Base-by-base conservation (phyloP, 345 rosid genomes). In the Capsella bursapastoris region DNA sequence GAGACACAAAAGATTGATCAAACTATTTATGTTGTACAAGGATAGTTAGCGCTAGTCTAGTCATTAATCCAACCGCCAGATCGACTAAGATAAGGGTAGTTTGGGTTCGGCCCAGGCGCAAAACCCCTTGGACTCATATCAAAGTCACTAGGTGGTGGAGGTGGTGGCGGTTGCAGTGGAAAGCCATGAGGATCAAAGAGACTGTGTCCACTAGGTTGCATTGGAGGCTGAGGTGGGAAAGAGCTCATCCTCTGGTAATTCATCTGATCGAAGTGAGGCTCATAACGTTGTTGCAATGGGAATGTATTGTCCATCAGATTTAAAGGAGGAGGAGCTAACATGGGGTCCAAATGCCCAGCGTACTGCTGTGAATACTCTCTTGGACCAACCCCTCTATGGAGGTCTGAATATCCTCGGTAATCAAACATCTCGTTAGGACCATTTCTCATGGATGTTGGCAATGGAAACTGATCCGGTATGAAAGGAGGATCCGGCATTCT, bases 61-160 rank as follows among this genome's bases (percentile, higher is more conserved):
- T 89, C 92, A 35, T 89, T 63, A 64, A 89, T 82, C 96, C 98
- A 91, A 34, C 97, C 96, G 4, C 84, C 76, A 57, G 72, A 71
- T 64, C 79, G 29, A 43, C 80, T 75, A 0, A 82, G 12, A 32
- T 72, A 83, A 2, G 80, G 65, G 25, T 60, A 59, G 47, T 70
- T 71, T 55, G 87, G 86, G 73, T 70, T 64, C 67, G 87, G 86
- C 65, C 89, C 92, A 29, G 88, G 77, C 13, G 88, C 82, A 69
- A 85, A 88, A 8, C 81, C 86, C 70, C 71, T 66, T 1, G 80
- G 41, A 71, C 25, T 16, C 60, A 44, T 58, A 56, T 51, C 60
- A 7, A 55, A 53, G 61, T 68, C 74, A 44, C 32, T 64, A 25
- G 58, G 64, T 60, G 70, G 74, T 49, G 73, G 74, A 1, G 52